These are phyloP conservation scores for Acacia melanoxylon DNA, from an alignment of 306 rosid genomes.

Conservation along the genomic window DNA sequence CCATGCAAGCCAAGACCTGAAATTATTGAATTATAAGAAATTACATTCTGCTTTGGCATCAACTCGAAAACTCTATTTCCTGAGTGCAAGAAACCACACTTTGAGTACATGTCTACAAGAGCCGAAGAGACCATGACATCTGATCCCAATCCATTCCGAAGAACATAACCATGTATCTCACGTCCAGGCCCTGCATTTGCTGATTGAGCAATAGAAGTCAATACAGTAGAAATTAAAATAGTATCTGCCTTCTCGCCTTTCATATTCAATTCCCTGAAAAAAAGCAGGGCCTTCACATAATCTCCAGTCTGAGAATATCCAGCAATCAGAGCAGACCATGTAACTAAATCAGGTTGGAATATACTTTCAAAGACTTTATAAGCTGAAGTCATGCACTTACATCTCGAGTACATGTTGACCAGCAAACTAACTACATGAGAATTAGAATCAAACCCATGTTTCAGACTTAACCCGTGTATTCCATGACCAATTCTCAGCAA, in stretches of 20 bases:
- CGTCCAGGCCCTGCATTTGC: constrained; percentile 58
- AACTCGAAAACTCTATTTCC: constrained; percentile 55
- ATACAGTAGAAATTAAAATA: constrained; percentile 65
- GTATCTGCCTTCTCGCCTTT: constrained; percentile 60
- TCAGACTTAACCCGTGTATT: constrained; percentile 64
- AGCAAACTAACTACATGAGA: constrained; percentile 68
- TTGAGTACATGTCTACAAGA: constrained; percentile 76
- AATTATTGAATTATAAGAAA: constrained; percentile 77
- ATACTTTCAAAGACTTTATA: constrained; percentile 58
- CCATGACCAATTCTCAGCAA: constrained; percentile 59
- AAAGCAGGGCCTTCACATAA: constrained; percentile 43
- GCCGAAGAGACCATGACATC: constrained; percentile 77
- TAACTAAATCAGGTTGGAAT: constrained; percentile 73
- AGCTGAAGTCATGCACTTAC: constrained; percentile 63
- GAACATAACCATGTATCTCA: constrained; percentile 71
- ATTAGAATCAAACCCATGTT: constrained; percentile 57
- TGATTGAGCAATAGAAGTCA: constrained; percentile 70
- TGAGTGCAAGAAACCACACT: constrained; percentile 70
- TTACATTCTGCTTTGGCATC: constrained; percentile 58
- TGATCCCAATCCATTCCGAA: constrained; percentile 68
- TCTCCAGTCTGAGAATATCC: constrained; percentile 78
- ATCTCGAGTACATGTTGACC: constrained; percentile 84
- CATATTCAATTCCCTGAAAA: constrained; percentile 62
- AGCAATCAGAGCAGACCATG: constrained; percentile 80
- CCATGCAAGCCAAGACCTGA: constrained; percentile 83